Base-by-base conservation (phyloP, 164 flowering plant genomes). In the Kingdonia uniflora region DNA sequence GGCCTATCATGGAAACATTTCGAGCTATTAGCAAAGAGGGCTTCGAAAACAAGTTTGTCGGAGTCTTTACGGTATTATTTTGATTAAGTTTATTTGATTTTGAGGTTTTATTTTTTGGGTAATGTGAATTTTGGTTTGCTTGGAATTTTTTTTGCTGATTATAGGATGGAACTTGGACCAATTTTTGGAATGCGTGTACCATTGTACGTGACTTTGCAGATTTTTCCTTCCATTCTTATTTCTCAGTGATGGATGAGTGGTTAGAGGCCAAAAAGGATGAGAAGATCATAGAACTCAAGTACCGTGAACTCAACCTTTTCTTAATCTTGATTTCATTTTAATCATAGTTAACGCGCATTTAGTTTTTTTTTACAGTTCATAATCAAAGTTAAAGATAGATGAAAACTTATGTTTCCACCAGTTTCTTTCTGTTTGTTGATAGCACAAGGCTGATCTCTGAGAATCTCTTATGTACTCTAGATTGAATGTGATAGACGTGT, bases 91-190 rank as follows among this genome's bases (percentile, higher is more conserved):
- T 41, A 16, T 41, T 41, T 41, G 50, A 1, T 49, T 49, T 41
- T 5, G 12, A 29, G 26, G 16, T 35, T 17, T 17, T 44, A 11
- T 3, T 12, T 22, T 47, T 3, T 17, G 2, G 10, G 0, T 11
- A 44, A 15, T 44, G 19, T 44, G 22, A 44, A 17, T 2, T 29
- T 29, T 29, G 8, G 8, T 29, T 29, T 29, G 35, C 8, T 29
- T 29, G 35, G 8, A 29, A 29, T 29, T 4, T 29, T 29, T 29
- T 29, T 29, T 29, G 41, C 19, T 6, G 11, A 49, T 19, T 6
- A 13, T 20, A 68, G 71, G 67, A 68, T 63, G 71, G 68, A 2
- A 60, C 71, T 22, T 59, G 62, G 58, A 49, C 52, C 51, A 52
- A 59, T 41, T 15, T 68, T 19, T 57, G 45, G 55, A 49, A 54